Percentiles rank a stretch among this genome's conserved stretches.
Evolutionary conservation across 805 yeast genomes (phyloP).

Genomic region (Brettanomyces bruxellensis): DNA sequence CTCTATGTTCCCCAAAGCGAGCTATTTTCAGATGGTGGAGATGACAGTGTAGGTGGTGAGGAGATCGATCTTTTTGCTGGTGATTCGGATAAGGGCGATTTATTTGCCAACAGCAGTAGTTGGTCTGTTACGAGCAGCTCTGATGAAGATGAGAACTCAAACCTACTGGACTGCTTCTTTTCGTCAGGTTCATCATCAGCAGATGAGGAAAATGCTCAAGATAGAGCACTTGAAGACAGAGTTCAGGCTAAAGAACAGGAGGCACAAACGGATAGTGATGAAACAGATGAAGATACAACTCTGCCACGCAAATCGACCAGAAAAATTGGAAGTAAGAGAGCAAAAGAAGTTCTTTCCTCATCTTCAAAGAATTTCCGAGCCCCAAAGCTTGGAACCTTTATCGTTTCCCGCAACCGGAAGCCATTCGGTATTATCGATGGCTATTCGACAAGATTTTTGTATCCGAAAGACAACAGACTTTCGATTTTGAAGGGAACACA

Average conservation of each 20-base stretch:
- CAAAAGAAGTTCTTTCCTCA: conserved; percentile 87
- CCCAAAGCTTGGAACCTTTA: conserved; percentile 90
- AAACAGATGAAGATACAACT: conserved; percentile 88
- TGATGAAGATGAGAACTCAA: conserved; percentile 39
- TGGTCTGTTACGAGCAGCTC: conserved; percentile 5
- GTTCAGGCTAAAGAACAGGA: conserved; percentile 33
- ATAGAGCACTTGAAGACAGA: conserved; percentile 15
- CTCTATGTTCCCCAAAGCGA: conserved; percentile 5
- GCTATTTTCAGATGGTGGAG: conserved; percentile 14
- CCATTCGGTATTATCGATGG: conserved; percentile 96
- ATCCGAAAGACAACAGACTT: conserved; percentile 31
- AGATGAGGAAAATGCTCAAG: conserved; percentile 12
- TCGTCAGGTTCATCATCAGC: conserved; percentile 17
- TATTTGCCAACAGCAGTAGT: conserved; percentile 13
- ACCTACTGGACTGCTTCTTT: conserved; percentile 69
- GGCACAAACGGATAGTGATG: conserved; percentile 38
- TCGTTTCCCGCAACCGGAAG: conserved; percentile 56
- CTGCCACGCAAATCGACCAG: conserved; percentile 62
- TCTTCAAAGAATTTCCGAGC: conserved; percentile 81
- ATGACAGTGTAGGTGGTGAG: conserved; percentile 13
- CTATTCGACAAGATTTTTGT: conserved; percentile 73
- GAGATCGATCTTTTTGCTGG: conserved; percentile 4
- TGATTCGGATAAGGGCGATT: conserved; percentile 19
- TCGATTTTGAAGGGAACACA: conserved; percentile 18
- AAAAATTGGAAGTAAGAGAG: conserved; percentile 67